Percentiles rank a stretch among this genome's conserved stretches.
Conservation (phyloP, 1,139 yeast species). For the Nakaseomyces delphensis region DNA sequence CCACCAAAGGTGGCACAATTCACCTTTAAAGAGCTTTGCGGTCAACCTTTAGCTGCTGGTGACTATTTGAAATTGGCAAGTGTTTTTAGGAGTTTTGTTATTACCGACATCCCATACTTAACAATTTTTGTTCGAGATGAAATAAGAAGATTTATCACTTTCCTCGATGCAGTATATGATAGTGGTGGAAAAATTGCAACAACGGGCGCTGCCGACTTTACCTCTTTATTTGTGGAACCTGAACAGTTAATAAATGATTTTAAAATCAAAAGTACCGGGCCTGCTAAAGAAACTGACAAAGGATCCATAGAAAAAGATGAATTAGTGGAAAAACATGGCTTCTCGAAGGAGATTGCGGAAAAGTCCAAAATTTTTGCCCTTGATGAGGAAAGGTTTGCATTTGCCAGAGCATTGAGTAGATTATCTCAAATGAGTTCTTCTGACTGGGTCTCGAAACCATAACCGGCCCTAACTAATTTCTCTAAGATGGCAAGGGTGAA, state of each 20-base stretch:
- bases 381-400: constrained; percentile 94
- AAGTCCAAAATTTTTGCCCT: constrained; percentile 74
- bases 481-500: no score
- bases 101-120: constrained; percentile 85
- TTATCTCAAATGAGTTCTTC: constrained; percentile 89
- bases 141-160: constrained; percentile 84
- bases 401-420: constrained; percentile 87
- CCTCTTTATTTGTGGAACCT: constrained; percentile 78
- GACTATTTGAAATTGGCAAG: constrained; percentile 80
- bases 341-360: constrained; percentile 64
- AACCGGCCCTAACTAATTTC: no score
- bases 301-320: constrained; percentile 41
- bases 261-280: constrained; percentile 32
- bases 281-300: constrained; percentile 5
- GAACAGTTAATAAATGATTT: constrained; percentile 54
- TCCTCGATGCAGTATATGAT: constrained; percentile 91
- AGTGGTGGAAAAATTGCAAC: constrained; percentile 80
- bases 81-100: constrained; percentile 65
- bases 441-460: constrained; percentile 60
- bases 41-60: constrained; percentile 85
- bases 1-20: constrained; percentile 84
- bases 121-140: constrained; percentile 72
- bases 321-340: constrained; percentile 61
- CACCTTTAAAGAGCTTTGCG: constrained; percentile 78
- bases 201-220: constrained; percentile 79